A percentile compares a stretch with the other conserved stretches of the same genome.
These are phyloP conservation scores for Rosa lucieae DNA, from an alignment of 306 rosid genomes.

Conservation along the genomic window DNA sequence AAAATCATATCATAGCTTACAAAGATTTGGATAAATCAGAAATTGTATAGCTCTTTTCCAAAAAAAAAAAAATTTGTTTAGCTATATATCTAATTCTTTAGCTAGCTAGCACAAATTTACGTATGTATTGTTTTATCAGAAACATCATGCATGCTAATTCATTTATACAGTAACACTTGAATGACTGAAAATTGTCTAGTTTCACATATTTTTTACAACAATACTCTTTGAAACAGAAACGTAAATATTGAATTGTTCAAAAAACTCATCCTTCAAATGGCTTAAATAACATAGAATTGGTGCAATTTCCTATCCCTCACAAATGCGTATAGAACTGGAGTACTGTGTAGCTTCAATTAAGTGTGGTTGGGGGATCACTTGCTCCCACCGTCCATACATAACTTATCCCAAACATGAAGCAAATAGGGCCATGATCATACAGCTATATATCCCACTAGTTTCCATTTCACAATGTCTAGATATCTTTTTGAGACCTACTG, in stretches of 20 bases:
- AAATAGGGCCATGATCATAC: conserved; percentile 31
- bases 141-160: background rate
- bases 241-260: no score
- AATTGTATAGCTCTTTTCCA: no score
- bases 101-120: no score
- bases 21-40: no score
- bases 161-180: background rate
- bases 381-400: conserved; percentile 51
- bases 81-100: no score
- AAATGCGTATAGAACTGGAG: background rate
- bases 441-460: conserved; percentile 40
- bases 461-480: conserved; percentile 49
- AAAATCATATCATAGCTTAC: no score
- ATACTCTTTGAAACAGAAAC: background rate
- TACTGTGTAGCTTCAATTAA: conserved; percentile 1
- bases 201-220: background rate
- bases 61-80: no score
- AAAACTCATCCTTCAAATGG: background rate
- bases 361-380: conserved; percentile 69
- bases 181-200: background rate
- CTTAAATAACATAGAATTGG: background rate
- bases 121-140: background rate
- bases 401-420: conserved; percentile 24
- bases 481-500: conserved; percentile 36
- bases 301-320: background rate